Conservation (phyloP, 306 rosid genomes). For the Trifolium dubium region DNA sequence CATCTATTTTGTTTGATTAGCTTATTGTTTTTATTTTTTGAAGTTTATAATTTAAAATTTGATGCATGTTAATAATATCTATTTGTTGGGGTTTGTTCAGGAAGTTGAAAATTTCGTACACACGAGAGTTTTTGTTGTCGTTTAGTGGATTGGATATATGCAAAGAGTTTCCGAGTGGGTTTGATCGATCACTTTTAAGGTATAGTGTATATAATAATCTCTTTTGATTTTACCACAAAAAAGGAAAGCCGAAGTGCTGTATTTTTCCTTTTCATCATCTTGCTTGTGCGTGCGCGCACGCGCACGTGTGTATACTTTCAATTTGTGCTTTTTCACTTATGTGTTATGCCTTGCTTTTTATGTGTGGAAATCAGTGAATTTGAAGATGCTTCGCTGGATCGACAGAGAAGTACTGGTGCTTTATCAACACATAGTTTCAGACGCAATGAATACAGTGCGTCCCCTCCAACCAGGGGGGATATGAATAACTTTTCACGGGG, state of each 20-base stretch:
- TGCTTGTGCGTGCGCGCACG: background rate
- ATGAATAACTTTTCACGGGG: slow-evolving; percentile 63
- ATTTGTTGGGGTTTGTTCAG: slow-evolving; percentile 55
- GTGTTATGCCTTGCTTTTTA: background rate
- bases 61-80: slow-evolving; percentile 33
- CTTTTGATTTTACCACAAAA: no score
- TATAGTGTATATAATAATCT: slow-evolving; percentile 32
- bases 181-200: slow-evolving; percentile 81
- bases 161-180: slow-evolving; percentile 75
- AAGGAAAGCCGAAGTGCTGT: background rate
- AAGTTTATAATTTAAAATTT: slow-evolving; percentile 11
- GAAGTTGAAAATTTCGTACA: slow-evolving; percentile 61
- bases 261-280: slow-evolving; percentile 1
- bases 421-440: slow-evolving; percentile 64
- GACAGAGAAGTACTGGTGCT: slow-evolving; percentile 71
- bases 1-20: slow-evolving; percentile 20
- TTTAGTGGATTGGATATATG: slow-evolving; percentile 76
- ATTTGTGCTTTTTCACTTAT: slow-evolving; percentile 20
- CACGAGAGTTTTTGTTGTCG: slow-evolving; percentile 82
- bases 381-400: slow-evolving; percentile 69
- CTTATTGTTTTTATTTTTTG: slow-evolving; percentile 1
- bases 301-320: background rate
- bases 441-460: slow-evolving; percentile 72
- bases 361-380: slow-evolving; percentile 64
- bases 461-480: slow-evolving; percentile 90